Evolutionary conservation across 2,329 filamentous ascomycete genomes (phyloP), one percentile per base, ranked within the genome.

Genomic region (Botrytis hyacinthi): DNA sequence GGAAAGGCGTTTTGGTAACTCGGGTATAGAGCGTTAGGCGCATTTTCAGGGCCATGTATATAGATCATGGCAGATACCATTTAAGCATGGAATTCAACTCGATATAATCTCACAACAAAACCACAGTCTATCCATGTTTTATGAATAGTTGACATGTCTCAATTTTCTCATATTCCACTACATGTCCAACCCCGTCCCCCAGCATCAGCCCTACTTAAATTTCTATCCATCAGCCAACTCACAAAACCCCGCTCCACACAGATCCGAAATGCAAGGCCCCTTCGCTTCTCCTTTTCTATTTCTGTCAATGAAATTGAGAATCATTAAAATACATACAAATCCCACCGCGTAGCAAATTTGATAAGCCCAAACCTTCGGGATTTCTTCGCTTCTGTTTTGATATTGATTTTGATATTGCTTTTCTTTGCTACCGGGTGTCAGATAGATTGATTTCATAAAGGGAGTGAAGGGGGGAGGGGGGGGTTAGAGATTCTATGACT

Each of bases 41-140:
- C 68, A 70, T 48, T 70, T 48, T 61, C 16, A 40, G 40, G 59
- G 22, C 54, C 32, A 46, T 46, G 54, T 44, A 42, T 63, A 63
- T 70, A 48, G 57, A 70, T 29, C 16, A n/a, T 62, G 68, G 29
- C 37, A 62, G 57, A 73, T 51, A 70, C 72, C 46, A 66, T 40
- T 48, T 20, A 57, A 46, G 35, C 62, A 70, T 70, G 71, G 32
- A 60, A 57, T 59, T 73, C 44, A 60, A 71, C 67, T 51, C 59
- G 29, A 54, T 63, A 48, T 82, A 82, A 29, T 57, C 26, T 62
- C 26, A 10, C 35, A n/a, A 18, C 26, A n/a, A 42, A 22, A 5
- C 12, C n/a, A 26, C 5, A 42, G 26, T 20, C 10, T 29, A 18
- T 40, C 18, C 5, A 4, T 18, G 18, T 16, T 42, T 10, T 22